Evolutionary conservation across 805 yeast genomes (phyloP).

Genomic region (Starmera dryadoides): DNA sequence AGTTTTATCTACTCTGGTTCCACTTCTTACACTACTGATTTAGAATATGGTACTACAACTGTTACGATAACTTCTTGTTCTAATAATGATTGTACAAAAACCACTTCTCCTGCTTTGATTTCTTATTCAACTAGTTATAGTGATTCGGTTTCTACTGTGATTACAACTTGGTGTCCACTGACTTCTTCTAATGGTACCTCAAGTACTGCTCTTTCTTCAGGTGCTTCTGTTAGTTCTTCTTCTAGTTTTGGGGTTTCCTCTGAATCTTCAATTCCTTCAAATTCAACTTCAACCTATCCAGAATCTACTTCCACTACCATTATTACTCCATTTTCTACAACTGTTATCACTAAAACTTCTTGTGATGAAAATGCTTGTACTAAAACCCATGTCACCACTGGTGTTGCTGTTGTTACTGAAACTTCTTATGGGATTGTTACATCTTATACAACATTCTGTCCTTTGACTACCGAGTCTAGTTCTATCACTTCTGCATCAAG

Average conservation of each 20-base stretch:
- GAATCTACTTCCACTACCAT: neutral
- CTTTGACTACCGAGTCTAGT: constrained; percentile 2
- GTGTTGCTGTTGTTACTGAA: constrained; percentile 14
- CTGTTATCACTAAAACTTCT: neutral
- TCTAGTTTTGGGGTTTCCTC: neutral
- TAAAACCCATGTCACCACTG: constrained; percentile 15
- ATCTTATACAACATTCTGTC: constrained; percentile 3
- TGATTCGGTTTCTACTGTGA: neutral
- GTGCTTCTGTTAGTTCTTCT: neutral
- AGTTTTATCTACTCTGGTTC: neutral
- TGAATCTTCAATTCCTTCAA: neutral
- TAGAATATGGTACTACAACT: constrained; percentile 7
- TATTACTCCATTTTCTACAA: neutral
- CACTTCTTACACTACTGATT: constrained; percentile 1
- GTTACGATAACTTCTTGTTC: constrained; percentile 17
- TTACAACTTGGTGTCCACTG: constrained; percentile 2
- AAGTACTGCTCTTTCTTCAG: neutral
- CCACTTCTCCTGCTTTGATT: constrained; percentile 12
- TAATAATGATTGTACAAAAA: constrained; percentile 6
- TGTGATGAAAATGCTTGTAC: constrained; percentile 15
- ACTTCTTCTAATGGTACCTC: neutral
- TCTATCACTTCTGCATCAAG: neutral
- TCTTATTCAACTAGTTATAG: constrained; percentile 1
- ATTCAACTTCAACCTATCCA: too few relatives aligned
- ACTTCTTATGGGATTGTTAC: constrained; percentile 14